A percentile compares a stretch with the other conserved stretches of the same genome.
Evolutionary conservation across 306 rosid species (phyloP).

Genomic region (Erythrophleum fordii): DNA sequence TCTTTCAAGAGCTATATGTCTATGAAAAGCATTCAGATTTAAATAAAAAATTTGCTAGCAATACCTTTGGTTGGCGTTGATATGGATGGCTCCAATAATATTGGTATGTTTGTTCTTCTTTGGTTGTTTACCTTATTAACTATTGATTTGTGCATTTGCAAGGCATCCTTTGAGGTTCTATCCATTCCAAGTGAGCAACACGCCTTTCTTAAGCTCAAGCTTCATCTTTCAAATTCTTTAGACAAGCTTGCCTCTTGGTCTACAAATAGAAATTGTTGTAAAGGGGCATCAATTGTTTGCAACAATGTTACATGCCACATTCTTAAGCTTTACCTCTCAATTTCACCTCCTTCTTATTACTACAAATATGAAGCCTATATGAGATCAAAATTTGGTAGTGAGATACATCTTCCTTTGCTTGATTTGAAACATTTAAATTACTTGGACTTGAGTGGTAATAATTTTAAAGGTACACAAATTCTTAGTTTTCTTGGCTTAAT

Average conservation of each 20-base stretch:
- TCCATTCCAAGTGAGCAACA: not conserved
- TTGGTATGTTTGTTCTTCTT: not conserved
- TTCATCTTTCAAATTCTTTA: not conserved
- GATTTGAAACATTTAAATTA: conserved; percentile 33
- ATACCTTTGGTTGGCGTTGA: no score
- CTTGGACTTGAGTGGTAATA: conserved; percentile 23
- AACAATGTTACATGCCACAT: not conserved
- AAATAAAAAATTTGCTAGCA: no score
- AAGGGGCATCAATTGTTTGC: not conserved
- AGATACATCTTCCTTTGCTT: not conserved
- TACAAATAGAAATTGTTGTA: not conserved
- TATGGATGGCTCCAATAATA: no score
- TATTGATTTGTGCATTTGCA: not conserved
- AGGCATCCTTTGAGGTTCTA: not conserved
- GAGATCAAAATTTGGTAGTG: not conserved
- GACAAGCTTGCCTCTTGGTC: not conserved
- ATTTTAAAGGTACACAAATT: not conserved
- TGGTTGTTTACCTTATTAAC: not conserved
- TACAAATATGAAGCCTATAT: no score
- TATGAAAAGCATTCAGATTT: no score
- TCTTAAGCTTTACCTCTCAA: not conserved
- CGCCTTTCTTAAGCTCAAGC: not conserved
- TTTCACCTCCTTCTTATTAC: no score
- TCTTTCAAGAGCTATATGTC: no score
- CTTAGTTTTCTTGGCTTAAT: conserved; percentile 20